Base-by-base conservation (phyloP, 768 basidiomycete genomes). In the Kwoniella botswanensis region DNA sequence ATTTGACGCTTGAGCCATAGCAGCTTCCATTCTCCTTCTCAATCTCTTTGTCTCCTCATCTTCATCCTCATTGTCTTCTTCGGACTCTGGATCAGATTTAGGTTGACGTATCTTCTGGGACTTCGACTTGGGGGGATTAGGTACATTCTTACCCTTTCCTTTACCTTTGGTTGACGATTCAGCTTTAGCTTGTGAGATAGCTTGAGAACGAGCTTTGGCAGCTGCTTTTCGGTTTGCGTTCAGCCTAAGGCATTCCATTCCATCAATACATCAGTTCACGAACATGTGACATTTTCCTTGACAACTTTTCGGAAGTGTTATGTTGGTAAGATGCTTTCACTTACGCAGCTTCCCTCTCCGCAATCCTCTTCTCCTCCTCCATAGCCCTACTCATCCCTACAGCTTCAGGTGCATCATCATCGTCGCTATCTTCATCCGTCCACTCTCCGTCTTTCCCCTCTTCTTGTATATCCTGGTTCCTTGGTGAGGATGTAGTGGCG, bases 361-460 rank as follows among this genome's bases (percentile, higher is more conserved):
- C 55, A n/a, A 61, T 68, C 24, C 18, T 18, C 12, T 44, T 13
- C 41, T 65, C 68, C 9, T 57, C 70, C 15, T 56, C 62, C 50
- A 63, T 43, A 11, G 58, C 69, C 22, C 59, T 65, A 22, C 62
- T 63, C 62, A 68, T 57, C 17, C 73, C 73, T 10, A 74, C 73
- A 61, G 73, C 73, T 63, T 74, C 73, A 9, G 73, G 73, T 2
- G 73, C 73, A 57, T 74, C 73, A 58, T 74, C 73, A 50, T 74
- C 73, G 46, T 68, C 66, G 21, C n/a, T 56, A 35, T 62, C 59
- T 9, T 63, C 61, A 26, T 73, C 72, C 10, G 67, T 67, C 54
- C 57, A 59, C 29, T 65, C 67, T 18, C 62, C 69, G 13, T 58
- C 68, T 59, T 70, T 54, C 10, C 46, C 63, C 1, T 44, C 22